Base-by-base conservation (phyloP, 208 protist genomes). In the Trypanosoma conorhini region DNA sequence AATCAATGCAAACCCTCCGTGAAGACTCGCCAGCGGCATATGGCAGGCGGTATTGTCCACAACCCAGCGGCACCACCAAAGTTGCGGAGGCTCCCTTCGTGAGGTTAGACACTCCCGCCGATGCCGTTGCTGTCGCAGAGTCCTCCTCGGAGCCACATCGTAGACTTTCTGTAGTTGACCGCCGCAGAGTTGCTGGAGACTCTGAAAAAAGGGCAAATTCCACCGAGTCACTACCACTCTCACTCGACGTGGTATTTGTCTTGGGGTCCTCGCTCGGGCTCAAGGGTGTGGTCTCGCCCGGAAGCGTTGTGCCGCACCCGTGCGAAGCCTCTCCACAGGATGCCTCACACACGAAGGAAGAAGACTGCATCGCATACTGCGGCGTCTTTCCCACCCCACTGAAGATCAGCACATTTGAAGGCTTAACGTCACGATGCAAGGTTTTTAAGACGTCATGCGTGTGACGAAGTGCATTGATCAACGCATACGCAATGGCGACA, bases 401-500 rank as follows among this genome's bases (percentile, higher is more conserved):
- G 58, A 69, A 80, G 60, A 76, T 71, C 46, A 76, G 67, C 7
- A 76, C 51, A 66, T 76, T 76, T 38, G 72, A 61, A 21, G 70
- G 76, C 48, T 81, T 71, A 44, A 74, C 61, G 42, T 81, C 65
- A 64, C 65, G 65, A 35, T 73, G 76, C 50, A 72, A 64, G 17
- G 68, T 76, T 44, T 26, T n/a, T 33, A 73, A 35, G 35, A 10
- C 54, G 30, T 68, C 71, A 66, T 82, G 77, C 7, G 74, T 74
- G 52, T 82, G 77, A 42, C 67, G 77, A 55, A 82, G 69, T 21
- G 62, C 77, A 64, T 75, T 70, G 10, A 64, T 26, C 40, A 78
- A 48, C 9, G 77, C 77, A 54, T 78, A 73, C 22, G 69, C n/a
- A 54, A 82, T 77, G n/a, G 77, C 66, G 5, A 78, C 67, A 64